A percentile compares a stretch with the other conserved stretches of the same genome.
phyloP scores from a whole-genome alignment of 73 alveolate species.

The Tetrahymena malaccensis region DNA sequence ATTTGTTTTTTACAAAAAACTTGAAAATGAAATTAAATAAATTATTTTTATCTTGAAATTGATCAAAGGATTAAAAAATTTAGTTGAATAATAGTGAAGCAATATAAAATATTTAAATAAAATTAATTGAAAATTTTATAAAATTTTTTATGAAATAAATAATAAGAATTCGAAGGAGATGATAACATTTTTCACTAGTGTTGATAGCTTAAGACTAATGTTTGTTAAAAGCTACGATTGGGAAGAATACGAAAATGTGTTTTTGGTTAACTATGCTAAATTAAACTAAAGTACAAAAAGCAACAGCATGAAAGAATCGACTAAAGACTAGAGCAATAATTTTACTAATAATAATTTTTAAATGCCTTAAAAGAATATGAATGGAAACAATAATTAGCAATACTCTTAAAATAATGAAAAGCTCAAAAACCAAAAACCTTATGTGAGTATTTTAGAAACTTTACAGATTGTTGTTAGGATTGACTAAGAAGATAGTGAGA shows the following conservation, averaged over 20 bases:
- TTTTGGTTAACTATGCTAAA: slow-evolving; percentile 20
- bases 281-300: background rate
- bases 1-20: too few relatives aligned
- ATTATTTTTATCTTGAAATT: too few relatives aligned
- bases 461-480: background rate
- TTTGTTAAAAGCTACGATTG: slow-evolving; percentile 36
- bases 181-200: slow-evolving; percentile 17
- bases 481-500: background rate
- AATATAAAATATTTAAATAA: too few relatives aligned
- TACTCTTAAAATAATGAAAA: background rate
- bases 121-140: too few relatives aligned
- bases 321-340: background rate
- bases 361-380: background rate
- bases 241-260: slow-evolving; percentile 38
- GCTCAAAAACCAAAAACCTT: background rate
- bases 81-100: too few relatives aligned
- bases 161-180: background rate
- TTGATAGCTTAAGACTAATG: slow-evolving; percentile 37
- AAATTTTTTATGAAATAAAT: background rate
- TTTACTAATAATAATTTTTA: background rate
- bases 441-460: background rate
- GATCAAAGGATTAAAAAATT: too few relatives aligned
- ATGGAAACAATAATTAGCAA: background rate
- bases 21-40: too few relatives aligned
- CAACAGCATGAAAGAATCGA: background rate